phyloP scores from a whole-genome alignment of 176 grass and related monocot genomes.

The Eragrostis nindensis region DNA sequence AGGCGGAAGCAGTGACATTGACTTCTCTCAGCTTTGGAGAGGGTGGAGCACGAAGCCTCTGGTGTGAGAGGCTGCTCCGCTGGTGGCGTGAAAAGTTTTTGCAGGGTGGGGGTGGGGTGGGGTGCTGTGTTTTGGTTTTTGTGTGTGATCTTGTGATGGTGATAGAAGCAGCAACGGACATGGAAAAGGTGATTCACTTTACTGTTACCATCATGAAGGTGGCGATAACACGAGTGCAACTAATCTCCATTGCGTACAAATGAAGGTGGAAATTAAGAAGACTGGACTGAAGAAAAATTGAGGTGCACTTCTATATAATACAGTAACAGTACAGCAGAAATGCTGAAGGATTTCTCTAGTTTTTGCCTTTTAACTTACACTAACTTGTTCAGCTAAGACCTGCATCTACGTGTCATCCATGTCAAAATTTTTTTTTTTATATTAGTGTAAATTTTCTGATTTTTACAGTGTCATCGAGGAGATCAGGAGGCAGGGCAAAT shows the following conservation, averaged over 20 bases:
- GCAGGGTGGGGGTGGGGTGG: slow-evolving; percentile 2
- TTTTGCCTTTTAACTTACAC: too few relatives aligned
- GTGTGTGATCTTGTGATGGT: background rate
- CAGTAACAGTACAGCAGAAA: too few relatives aligned
- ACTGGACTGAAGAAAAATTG: too few relatives aligned
- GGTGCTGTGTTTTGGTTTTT: background rate
- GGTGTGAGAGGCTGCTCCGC: background rate
- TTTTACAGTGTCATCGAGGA: background rate
- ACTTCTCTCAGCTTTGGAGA: background rate
- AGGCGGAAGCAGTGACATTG: slow-evolving; percentile 44
- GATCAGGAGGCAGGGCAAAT: background rate
- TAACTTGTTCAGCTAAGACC: too few relatives aligned
- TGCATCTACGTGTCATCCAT: background rate
- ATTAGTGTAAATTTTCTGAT: background rate
- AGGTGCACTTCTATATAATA: too few relatives aligned
- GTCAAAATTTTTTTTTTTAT: background rate
- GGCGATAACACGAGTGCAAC: too few relatives aligned
- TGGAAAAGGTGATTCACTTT: slow-evolving; percentile 49
- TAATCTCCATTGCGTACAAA: too few relatives aligned
- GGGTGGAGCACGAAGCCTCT: background rate
- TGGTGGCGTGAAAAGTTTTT: slow-evolving; percentile 42
- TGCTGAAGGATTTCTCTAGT: too few relatives aligned
- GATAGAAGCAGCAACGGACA: background rate
- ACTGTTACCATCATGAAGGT: slow-evolving; percentile 2
- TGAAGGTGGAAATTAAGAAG: too few relatives aligned